Percentiles rank a stretch among this genome's conserved stretches.
These are phyloP conservation scores for Zygoascus bituminiphila DNA, from an alignment of 805 yeast genomes.

Conservation along the genomic window DNA sequence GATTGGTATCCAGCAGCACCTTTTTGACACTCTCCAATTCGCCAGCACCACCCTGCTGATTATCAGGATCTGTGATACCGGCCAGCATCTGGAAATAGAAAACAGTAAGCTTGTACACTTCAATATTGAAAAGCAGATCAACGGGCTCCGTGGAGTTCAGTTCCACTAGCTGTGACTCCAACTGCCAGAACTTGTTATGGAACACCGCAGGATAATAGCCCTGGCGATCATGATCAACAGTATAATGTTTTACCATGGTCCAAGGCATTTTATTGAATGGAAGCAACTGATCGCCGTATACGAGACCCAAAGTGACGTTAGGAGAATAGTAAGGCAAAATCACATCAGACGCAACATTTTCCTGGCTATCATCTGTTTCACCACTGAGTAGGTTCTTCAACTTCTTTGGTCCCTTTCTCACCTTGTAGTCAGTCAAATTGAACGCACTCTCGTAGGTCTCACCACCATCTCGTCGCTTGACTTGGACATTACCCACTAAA, in stretches of 20 bases:
- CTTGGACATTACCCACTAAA: background rate
- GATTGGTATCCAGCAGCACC: conserved; percentile 32
- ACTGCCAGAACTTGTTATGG: conserved; percentile 36
- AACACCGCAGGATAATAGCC: conserved; percentile 33
- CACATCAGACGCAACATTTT: background rate
- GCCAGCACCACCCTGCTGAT: conserved; percentile 23
- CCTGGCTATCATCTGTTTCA: background rate
- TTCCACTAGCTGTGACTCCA: conserved; percentile 27
- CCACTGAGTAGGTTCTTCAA: background rate
- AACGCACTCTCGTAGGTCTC: background rate
- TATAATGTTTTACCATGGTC: conserved; percentile 16
- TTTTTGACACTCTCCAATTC: conserved; percentile 33
- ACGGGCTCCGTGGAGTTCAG: background rate
- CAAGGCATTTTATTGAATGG: conserved; percentile 20
- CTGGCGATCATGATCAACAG: conserved; percentile 9
- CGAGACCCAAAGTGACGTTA: conserved; percentile 28
- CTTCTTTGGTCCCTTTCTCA: background rate
- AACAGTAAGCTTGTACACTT: conserved; percentile 22
- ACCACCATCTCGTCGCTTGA: conserved; percentile 1
- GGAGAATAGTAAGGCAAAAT: conserved; percentile 28
- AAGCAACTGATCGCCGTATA: conserved; percentile 18
- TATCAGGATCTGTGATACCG: conserved; percentile 26
- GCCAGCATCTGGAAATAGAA: conserved; percentile 30
- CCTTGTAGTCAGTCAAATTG: background rate
- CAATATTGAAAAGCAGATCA: conserved; percentile 25